Base-by-base conservation (phyloP, 2,329 filamentous ascomycete species). In the Fusarium bactridioides region DNA sequence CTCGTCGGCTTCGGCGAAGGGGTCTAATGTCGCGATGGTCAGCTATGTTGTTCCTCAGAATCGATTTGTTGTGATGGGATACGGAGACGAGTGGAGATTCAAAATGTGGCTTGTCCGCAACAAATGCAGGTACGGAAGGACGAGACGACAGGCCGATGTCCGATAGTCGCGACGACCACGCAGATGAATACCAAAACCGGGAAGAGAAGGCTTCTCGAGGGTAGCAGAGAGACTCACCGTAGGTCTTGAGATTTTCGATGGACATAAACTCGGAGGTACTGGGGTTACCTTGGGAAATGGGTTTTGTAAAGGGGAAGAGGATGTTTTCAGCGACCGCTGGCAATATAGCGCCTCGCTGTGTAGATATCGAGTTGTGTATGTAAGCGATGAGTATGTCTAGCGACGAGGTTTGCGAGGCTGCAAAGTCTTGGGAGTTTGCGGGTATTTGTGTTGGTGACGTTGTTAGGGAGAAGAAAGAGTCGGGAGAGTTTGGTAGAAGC, bases 1-100 rank as follows among this genome's bases (percentile, higher is more conserved):
- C 92, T 98, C 95, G 94, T 98, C 96, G 91, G 95, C 96, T 94
- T 98, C 96, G 92, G 96, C 96, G 94, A 99, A 99, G 93, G 96
- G 96, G 92, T 99, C 96, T 98, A 82, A 79, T 23, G 25, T 25
- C 9, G 41, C 44, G 38, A 43, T 47, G 66, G 47, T 64, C 38
- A 71, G 64, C 29, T 21, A 50, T 57, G 16, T 12, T 57, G 33
- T 55, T 67, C 45, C 19, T 43, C 29, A 38, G 40, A 25, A 47
- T 63, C 29, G 43, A 27, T 35, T 37, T 41, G 48, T 43, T 33
- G 27, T 55, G 50, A 48, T 67, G 33, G 54, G 31, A 53, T 18
- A 33, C 31, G 53, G 56, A 64, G 61, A 62, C 58, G 61, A 19
- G 74, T 64, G 74, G 72, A 56, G 69, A 70, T 53, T 53, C 29